Evolutionary conservation across 2,329 filamentous ascomycete genomes (phyloP).

Genomic region (Colletotrichum sp.): DNA sequence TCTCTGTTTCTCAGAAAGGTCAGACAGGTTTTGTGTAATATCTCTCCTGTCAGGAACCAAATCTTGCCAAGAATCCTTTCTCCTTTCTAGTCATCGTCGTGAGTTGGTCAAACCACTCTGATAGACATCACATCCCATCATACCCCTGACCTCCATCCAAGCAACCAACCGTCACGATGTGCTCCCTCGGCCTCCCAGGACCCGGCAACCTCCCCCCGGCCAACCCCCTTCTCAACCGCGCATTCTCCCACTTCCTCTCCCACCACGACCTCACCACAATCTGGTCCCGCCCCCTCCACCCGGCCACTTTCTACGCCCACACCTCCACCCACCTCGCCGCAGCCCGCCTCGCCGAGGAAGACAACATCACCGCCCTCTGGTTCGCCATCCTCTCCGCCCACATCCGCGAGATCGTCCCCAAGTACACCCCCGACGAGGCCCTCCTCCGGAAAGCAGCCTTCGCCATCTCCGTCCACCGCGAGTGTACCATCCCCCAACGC

Average conservation of each 20-base stretch:
- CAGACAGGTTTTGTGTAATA: rapidly evolving
- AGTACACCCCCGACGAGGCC: background rate
- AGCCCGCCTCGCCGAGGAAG: background rate
- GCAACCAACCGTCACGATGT: background rate
- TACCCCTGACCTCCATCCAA: background rate
- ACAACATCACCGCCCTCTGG: background rate
- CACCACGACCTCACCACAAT: background rate
- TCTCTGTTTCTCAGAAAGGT: background rate
- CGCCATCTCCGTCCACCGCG: background rate
- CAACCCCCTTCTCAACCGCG: background rate
- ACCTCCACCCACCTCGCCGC: background rate
- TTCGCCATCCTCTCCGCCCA: background rate
- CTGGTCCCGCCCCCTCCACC: background rate
- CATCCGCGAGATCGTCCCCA: background rate
- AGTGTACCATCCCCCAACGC: background rate
- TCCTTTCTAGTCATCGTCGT: too few relatives aligned
- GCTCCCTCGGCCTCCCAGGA: background rate
- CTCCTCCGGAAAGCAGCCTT: background rate
- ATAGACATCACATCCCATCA: background rate
- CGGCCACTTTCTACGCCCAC: background rate
- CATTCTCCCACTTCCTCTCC: background rate
- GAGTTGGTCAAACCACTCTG: background rate
- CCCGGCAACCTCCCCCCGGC: background rate
- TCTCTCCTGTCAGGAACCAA: rapidly evolving
- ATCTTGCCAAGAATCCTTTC: background rate